Percentiles rank a stretch among this genome's conserved stretches.
phyloP scores from a whole-genome alignment of 2,329 filamentous ascomycete species.

The Alternaria alternata region DNA sequence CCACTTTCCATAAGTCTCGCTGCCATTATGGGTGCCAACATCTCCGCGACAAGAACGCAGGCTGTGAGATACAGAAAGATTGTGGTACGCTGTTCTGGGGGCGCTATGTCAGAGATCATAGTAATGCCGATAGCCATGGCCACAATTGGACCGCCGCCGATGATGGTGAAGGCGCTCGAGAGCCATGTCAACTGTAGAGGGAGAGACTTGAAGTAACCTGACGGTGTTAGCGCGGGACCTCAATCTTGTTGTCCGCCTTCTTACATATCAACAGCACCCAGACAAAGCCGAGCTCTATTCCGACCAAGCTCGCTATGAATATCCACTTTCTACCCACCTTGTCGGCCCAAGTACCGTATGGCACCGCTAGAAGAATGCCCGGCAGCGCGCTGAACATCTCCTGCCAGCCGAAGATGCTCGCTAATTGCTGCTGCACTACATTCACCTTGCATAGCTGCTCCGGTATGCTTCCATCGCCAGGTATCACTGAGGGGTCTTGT shows the following conservation, averaged over 20 bases:
- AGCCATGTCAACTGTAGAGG: slow-evolving; percentile 60
- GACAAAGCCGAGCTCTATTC: slow-evolving; percentile 46
- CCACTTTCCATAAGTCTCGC: slow-evolving; percentile 44
- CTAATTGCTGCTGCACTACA: slow-evolving; percentile 58
- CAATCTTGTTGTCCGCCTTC: slow-evolving; percentile 5
- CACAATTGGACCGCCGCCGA: slow-evolving; percentile 59
- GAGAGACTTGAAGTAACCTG: slow-evolving; percentile 48
- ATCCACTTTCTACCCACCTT: slow-evolving; percentile 57
- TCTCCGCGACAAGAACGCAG: slow-evolving; percentile 44
- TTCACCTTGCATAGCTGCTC: slow-evolving; percentile 62
- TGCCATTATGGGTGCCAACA: slow-evolving; percentile 46
- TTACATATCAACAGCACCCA: slow-evolving; percentile 47
- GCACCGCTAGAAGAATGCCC: slow-evolving; percentile 58
- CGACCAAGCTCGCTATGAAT: slow-evolving; percentile 54
- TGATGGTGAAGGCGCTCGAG: slow-evolving; percentile 55
- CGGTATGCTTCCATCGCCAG: slow-evolving; percentile 51
- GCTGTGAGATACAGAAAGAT: slow-evolving; percentile 42
- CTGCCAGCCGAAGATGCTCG: slow-evolving; percentile 60
- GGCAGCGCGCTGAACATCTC: slow-evolving; percentile 57
- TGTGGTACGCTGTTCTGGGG: slow-evolving; percentile 52
- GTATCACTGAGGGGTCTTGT: slow-evolving; percentile 55
- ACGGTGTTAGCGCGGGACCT: slow-evolving; percentile 9
- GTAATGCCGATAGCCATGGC: slow-evolving; percentile 58
- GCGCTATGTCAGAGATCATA: slow-evolving; percentile 61
- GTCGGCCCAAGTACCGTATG: slow-evolving; percentile 60